phyloP scores from a whole-genome alignment of 2,329 filamentous ascomycete genomes.

The Volutella citrinella region DNA sequence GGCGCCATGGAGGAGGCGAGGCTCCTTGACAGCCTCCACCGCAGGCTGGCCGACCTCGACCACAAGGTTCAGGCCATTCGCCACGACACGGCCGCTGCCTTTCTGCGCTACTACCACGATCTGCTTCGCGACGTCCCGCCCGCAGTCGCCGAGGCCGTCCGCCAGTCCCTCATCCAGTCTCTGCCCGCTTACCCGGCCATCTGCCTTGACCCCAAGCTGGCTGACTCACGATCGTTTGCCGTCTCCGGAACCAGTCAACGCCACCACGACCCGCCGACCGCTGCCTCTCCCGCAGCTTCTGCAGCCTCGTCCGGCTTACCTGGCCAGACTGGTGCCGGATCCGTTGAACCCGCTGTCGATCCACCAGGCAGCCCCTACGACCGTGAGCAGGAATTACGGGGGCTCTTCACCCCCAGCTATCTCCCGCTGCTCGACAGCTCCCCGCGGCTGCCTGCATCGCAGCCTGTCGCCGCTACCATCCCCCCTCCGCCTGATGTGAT shows the following conservation, averaged over 20 bases:
- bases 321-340: no score
- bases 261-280: slow-evolving; percentile 29
- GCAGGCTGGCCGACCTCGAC: slow-evolving; percentile 55
- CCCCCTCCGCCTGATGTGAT: slow-evolving; percentile 15
- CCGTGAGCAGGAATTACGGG: slow-evolving; percentile 58
- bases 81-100: slow-evolving; percentile 55
- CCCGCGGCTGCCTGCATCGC: slow-evolving; percentile 18
- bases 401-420: slow-evolving; percentile 61
- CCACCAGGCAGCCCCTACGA: slow-evolving; percentile 46
- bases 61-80: slow-evolving; percentile 55
- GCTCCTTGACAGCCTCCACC: slow-evolving; percentile 50
- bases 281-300: slow-evolving; percentile 25
- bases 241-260: slow-evolving; percentile 27
- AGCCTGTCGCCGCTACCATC: slow-evolving; percentile 16
- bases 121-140: slow-evolving; percentile 47
- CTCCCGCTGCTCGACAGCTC: slow-evolving; percentile 57
- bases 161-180: slow-evolving; percentile 43
- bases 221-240: slow-evolving; percentile 34
- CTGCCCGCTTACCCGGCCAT: slow-evolving; percentile 42
- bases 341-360: no score
- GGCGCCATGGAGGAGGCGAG: slow-evolving; percentile 39
- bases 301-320: no score
- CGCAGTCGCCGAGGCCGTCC: slow-evolving; percentile 44
- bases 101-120: slow-evolving; percentile 50
- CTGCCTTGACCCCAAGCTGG: slow-evolving; percentile 31